phyloP scores from a whole-genome alignment of 306 rosid species.

The Vigna unguiculata region DNA sequence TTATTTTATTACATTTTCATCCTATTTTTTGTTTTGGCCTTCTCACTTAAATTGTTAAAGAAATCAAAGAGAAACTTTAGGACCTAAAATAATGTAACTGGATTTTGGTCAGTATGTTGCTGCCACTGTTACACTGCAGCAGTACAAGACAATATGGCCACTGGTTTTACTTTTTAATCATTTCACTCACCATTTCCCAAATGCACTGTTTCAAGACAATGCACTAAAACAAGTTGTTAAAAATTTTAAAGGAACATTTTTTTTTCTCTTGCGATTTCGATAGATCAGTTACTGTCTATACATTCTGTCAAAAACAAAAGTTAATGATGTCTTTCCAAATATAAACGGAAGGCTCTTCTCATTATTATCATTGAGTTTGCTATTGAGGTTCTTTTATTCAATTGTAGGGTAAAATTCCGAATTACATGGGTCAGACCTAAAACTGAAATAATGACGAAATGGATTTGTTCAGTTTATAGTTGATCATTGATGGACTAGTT shows the following conservation, averaged over 20 bases:
- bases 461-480: too few species aligned
- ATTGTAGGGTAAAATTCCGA: too few species aligned
- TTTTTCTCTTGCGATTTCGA: neutral
- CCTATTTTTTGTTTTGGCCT: neutral
- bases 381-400: too few species aligned
- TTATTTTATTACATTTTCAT: neutral
- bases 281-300: neutral
- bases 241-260: neutral
- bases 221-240: neutral
- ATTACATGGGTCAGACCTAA: too few species aligned
- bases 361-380: too few species aligned
- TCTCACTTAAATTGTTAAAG: neutral
- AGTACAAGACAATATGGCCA: neutral
- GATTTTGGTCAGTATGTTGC: neutral
- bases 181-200: neutral
- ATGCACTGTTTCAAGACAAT: neutral
- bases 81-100: neutral
- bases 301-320: too few species aligned
- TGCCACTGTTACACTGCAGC: neutral
- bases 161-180: conserved; percentile 11
- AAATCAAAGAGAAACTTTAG: neutral
- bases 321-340: neutral
- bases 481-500: too few species aligned
- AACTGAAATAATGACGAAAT: too few species aligned
- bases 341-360: neutral